These are phyloP conservation scores for Rhizophlyctis rosea DNA, from an alignment of 192 early-diverging fungal species.

Conservation along the genomic window DNA sequence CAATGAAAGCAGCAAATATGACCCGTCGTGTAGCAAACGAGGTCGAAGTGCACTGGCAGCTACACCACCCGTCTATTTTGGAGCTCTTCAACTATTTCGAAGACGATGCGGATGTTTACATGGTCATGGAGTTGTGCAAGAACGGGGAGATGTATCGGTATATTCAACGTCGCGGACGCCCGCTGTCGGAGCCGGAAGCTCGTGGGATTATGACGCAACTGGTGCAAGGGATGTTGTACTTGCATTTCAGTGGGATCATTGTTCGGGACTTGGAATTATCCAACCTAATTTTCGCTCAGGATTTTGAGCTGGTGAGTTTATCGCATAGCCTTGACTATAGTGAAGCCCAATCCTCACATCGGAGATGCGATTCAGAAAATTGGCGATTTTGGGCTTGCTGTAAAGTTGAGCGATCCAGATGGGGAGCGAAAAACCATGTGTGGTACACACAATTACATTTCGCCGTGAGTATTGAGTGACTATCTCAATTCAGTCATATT, in stretches of 20 bases:
- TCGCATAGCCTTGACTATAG: no score
- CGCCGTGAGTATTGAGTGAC: constrained; percentile 54
- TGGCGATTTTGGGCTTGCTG: constrained; percentile 75
- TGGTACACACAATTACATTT: constrained; percentile 77
- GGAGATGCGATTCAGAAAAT: constrained; percentile 63
- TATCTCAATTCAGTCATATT: no score
- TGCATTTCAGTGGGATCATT: constrained; percentile 64
- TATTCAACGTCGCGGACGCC: constrained; percentile 34
- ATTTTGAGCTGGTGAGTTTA: constrained; percentile 42
- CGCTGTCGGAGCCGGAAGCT: constrained; percentile 57
- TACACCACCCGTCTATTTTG: constrained; percentile 54
- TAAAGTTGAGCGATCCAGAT: constrained; percentile 39
- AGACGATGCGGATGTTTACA: constrained; percentile 61
- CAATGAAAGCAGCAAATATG: constrained; percentile 43
- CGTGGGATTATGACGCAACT: constrained; percentile 54
- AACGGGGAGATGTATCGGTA: constrained; percentile 53
- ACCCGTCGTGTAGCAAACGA: constrained; percentile 56
- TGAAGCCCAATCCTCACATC: no score
- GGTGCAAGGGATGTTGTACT: constrained; percentile 54
- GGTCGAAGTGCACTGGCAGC: constrained; percentile 63
- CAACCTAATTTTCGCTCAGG: constrained; percentile 61
- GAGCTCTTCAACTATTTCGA: constrained; percentile 66
- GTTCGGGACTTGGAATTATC: constrained; percentile 75
- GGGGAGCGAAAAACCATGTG: constrained; percentile 72
- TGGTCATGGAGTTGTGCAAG: constrained; percentile 71